A percentile compares a stretch with the other conserved stretches of the same genome.
Conservation (phyloP, 176 grass and related monocot genomes). For the Saccharum spontaneum region DNA sequence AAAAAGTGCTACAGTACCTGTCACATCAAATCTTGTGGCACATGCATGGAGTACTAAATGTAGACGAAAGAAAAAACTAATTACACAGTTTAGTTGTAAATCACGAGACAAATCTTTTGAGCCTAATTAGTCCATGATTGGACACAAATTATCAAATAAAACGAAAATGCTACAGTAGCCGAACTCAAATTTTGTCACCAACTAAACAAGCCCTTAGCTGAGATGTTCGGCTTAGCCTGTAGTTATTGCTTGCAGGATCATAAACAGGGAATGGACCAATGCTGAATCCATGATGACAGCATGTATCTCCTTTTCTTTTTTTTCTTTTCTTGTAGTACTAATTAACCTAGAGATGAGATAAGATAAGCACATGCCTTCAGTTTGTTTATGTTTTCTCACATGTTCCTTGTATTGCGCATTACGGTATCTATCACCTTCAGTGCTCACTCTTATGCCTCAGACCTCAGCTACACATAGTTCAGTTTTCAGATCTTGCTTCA, state of each 20-base stretch:
- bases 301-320: background rate
- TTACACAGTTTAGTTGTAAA: too few species aligned
- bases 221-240: background rate
- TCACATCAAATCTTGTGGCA: too few species aligned
- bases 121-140: too few species aligned
- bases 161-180: too few species aligned
- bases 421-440: background rate
- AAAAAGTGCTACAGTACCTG: too few species aligned
- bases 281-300: slow-evolving; percentile 3
- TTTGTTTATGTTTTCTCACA: slow-evolving; percentile 22
- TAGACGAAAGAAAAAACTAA: too few species aligned
- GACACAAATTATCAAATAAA: too few species aligned
- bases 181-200: too few species aligned
- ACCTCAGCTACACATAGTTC: slow-evolving; percentile 16
- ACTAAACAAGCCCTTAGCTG: too few species aligned
- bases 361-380: background rate
- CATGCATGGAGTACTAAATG: too few species aligned
- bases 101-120: too few species aligned
- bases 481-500: slow-evolving; percentile 21
- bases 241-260: background rate
- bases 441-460: background rate
- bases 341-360: background rate
- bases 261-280: slow-evolving; percentile 2
- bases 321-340: background rate
- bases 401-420: slow-evolving; percentile 24